Base-by-base conservation (phyloP, 441 rosid genomes). In the Adansonia grandidieri region DNA sequence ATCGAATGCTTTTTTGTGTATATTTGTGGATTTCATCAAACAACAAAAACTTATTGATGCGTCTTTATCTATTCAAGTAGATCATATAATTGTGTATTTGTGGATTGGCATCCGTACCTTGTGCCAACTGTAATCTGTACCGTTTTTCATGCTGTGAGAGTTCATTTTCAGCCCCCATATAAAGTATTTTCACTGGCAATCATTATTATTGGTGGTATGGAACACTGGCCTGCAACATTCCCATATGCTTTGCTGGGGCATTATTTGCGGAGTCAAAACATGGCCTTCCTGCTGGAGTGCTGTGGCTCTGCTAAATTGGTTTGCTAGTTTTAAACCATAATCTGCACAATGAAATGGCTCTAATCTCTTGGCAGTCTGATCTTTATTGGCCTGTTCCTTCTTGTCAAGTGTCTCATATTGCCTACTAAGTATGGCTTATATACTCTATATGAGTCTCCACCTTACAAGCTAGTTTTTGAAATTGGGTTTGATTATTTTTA, bases 21-120 rank as follows among this genome's bases (percentile, higher is more conserved):
- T 53, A 37, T 42, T 32, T 71, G 24, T 71, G 61, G 75, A 11
- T 71, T 71, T 54, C 50, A 37, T 71, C 48, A n/a, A 53, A 32
- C 48, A 0, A 22, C 6, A 54, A 40, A 17, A n/a, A 37, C 50
- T n/a, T 37, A 56, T 50, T 13, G 1, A 48, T 72, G 11, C 32
- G 57, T 4, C n/a, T 28, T 37, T 6, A 56, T 72, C 37, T 72
- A 40, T 72, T 68, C 32, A 11, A n/a, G 47, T 56, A 72, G 64
- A 72, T 56, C 22, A 56, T 56, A 42, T 37, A 17, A 6, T 37
- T 56, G 48, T 56, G 19, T 32, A 54, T 42, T 54, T 63, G 10
- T 42, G 63, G 50, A 37, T 53, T 37, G 20, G 24, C 62, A 71
- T 51, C 62, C 11, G 15, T 10, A 1, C 15, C 17, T 9, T 32